A percentile compares a stretch with the other conserved stretches of the same genome.
Evolutionary conservation across 2,329 filamentous ascomycete genomes (phyloP).

Genomic region (Calycina herbarum): DNA sequence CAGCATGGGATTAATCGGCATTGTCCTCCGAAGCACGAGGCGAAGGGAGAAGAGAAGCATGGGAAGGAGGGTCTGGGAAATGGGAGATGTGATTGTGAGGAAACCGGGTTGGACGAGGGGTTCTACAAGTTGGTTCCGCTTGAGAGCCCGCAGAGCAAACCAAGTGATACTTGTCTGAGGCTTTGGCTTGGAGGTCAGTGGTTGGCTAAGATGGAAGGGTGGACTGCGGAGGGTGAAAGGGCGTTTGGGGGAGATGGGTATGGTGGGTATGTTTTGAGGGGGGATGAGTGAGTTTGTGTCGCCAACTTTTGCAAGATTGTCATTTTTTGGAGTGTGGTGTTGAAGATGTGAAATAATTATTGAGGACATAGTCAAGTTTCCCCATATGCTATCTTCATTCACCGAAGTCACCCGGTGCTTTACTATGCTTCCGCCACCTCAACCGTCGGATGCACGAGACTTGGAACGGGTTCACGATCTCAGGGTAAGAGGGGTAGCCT

Average conservation of each 20-base stretch:
- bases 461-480: no score
- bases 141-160: slow-evolving; percentile 49
- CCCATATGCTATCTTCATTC: no score
- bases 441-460: no score
- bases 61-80: slow-evolving; percentile 44
- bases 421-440: no score
- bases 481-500: no score
- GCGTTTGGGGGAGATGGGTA: slow-evolving; percentile 46
- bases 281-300: not conserved
- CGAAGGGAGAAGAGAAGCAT: slow-evolving; percentile 41
- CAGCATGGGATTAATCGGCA: slow-evolving; percentile 66
- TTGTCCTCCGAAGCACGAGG: slow-evolving; percentile 36
- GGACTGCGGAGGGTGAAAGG: slow-evolving; percentile 43
- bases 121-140: slow-evolving; percentile 49
- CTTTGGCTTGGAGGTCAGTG: slow-evolving; percentile 46
- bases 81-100: slow-evolving; percentile 44
- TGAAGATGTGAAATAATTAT: no score
- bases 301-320: no score
- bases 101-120: slow-evolving; percentile 45
- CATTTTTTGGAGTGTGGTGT: no score
- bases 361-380: no score
- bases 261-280: slow-evolving; percentile 40
- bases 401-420: no score
- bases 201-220: slow-evolving; percentile 45
- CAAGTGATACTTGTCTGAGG: slow-evolving; percentile 47